Percentiles rank a stretch among this genome's conserved stretches.
Evolutionary conservation across 768 basidiomycete species (phyloP).

Genomic region (Cyclocybe aegerita): DNA sequence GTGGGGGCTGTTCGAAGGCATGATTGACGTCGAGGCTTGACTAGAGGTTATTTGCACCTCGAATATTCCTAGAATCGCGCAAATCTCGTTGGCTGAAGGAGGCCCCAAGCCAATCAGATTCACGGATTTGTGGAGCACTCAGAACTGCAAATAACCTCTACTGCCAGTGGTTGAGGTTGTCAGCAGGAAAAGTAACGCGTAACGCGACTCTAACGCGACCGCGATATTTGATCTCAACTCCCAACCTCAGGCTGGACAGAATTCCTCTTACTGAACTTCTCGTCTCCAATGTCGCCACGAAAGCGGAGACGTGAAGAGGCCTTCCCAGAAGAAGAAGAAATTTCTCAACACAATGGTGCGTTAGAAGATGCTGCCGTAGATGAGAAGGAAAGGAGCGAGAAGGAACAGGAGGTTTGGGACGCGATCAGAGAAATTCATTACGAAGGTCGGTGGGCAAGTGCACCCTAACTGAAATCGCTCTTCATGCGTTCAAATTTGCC

Average conservation of each 20-base stretch:
- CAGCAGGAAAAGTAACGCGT: too few species aligned
- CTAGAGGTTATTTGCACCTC: not conserved
- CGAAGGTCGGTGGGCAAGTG: slow-evolving; percentile 51
- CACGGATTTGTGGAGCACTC: too few species aligned
- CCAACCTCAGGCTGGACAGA: not conserved
- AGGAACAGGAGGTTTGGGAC: slow-evolving; percentile 71
- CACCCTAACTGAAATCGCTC: not conserved
- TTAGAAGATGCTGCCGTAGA: slow-evolving; percentile 23
- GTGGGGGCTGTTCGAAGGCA: too few species aligned
- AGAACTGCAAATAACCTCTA: too few species aligned
- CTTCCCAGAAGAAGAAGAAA: slow-evolving; percentile 28
- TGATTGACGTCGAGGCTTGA: not conserved
- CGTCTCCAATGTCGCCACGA: slow-evolving; percentile 32
- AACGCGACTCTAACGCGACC: too few species aligned
- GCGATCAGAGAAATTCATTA: slow-evolving; percentile 76
- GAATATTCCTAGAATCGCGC: too few species aligned
- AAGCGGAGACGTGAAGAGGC: slow-evolving; percentile 51
- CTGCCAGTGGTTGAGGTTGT: too few species aligned
- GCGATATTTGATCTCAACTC: not conserved
- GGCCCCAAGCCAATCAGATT: too few species aligned
- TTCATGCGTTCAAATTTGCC: not conserved
- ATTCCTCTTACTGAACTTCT: not conserved
- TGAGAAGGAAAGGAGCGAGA: slow-evolving; percentile 31
- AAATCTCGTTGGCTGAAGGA: too few species aligned
- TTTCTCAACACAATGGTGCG: slow-evolving; percentile 16